Evolutionary conservation across 257 asterid species (phyloP), one percentile per base, ranked within the genome.

Genomic region (Nemophila menziesii): DNA sequence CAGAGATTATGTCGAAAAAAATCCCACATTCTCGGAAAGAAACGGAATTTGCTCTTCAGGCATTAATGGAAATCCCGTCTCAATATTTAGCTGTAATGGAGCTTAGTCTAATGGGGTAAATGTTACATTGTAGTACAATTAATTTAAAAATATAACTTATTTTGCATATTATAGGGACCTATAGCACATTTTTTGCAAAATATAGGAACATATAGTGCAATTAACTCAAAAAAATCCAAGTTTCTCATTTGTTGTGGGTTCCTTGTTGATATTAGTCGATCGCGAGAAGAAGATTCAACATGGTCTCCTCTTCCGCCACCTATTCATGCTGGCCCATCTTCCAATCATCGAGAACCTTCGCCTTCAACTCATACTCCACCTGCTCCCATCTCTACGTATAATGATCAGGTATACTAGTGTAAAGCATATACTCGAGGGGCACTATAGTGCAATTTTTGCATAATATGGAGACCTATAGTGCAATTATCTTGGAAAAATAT

Each of bases 31-130:
- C 80, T 39, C 78, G 93, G n/a, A 90, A 90, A 59, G 96, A 90
- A 77, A 79, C 99, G 0, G 89, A 85, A 57, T 85, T 90, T 55
- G 99, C 99, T 38, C 96, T 90, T 54, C 41, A 94, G 29, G 80
- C 99, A 14, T 58, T 90, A 62, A 90, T 90, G 99, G 99, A 90
- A 66, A 73, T 90, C 33, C 99, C 96, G 23, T 33, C 82, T 11
- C 99, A 90, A 49, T 90, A 85, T 63, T 81, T 78, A 73, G 99
- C 99, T 14, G 81, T 94, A 2, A 58, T 90, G 78, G 93, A 77
- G 79, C 96, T 90, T 23, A 74, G 72, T 67, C 41, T 85, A 55
- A 61, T 85, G 62, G 99, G 99, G 99, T 82, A 86, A 51, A 5
- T 44, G 26, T 54, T 21, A 18, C 23, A 14, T 49, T 41, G 11